Percentiles rank a stretch among this genome's conserved stretches.
These are phyloP conservation scores for Eimeria mitis DNA, from an alignment of 169 alveolate species.

Conservation along the genomic window DNA sequence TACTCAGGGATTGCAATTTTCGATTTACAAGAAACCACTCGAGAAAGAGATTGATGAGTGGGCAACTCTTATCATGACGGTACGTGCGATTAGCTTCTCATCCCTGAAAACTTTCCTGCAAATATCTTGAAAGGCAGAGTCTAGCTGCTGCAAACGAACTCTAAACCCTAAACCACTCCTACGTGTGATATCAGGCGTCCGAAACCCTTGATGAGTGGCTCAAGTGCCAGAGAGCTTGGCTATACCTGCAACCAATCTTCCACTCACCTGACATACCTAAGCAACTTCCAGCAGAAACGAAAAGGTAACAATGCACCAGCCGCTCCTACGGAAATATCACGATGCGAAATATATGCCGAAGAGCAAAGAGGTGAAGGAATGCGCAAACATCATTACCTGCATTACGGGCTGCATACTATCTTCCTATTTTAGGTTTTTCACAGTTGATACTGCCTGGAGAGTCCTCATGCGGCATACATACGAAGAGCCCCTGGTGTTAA, in stretches of 20 bases:
- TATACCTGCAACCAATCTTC: slow-evolving; percentile 90
- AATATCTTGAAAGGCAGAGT: background rate
- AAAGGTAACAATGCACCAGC: slow-evolving; percentile 30
- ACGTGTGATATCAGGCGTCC: slow-evolving; percentile 63
- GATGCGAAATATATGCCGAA: background rate
- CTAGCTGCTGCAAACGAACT: too few species aligned
- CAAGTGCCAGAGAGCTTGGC: slow-evolving; percentile 89
- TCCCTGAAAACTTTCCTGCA: background rate
- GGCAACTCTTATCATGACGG: slow-evolving; percentile 83
- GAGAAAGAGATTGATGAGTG: slow-evolving; percentile 96
- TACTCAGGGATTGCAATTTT: slow-evolving; percentile 96
- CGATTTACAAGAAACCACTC: slow-evolving; percentile 96
- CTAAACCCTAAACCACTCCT: too few species aligned
- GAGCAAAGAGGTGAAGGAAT: background rate
- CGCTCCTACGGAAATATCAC: background rate
- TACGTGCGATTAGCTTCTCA: background rate
- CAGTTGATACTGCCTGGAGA: slow-evolving; percentile 96
- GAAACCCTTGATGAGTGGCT: slow-evolving; percentile 86
- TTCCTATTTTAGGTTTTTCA: slow-evolving; percentile 91
- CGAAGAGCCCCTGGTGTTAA: slow-evolving; percentile 89
- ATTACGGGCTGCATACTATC: slow-evolving; percentile 83
- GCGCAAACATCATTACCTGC: background rate
- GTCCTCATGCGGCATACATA: slow-evolving; percentile 92
- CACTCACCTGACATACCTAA: slow-evolving; percentile 90
- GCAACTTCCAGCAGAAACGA: slow-evolving; percentile 89